Evolutionary conservation across 1,139 yeast genomes (phyloP), one percentile per base, ranked within the genome.

Genomic region (Zhuliangozyma blackwelliae): DNA sequence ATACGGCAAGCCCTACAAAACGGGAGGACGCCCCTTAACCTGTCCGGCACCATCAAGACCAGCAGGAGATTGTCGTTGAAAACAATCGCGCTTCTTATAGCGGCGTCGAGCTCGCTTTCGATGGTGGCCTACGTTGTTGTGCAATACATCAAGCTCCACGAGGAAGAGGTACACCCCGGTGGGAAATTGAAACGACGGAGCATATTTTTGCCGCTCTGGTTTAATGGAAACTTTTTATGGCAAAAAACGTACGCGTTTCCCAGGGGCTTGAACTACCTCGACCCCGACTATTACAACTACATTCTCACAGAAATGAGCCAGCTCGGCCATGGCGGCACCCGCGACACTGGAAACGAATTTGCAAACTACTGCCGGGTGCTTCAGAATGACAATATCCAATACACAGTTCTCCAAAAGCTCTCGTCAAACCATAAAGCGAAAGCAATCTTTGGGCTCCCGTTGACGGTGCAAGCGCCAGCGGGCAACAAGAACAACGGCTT

Each of bases 121-220:
- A 56, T 62, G 59, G 41, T 47, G 3, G 27, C 51, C 0, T 64
- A 61, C 38, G 56, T 55, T 13, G 32, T 49, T 4, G 34, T 51
- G 8, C 62, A 62, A 40, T 35, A 50, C n/a, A 28, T 43, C 27
- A 48, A 45, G 28, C 52, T 49, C 41, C 41, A 43, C 5, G 46
- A 45, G 7, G 51, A 47, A 8, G 37, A 33, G 10, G 28, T 29
- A 5, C 27, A 23, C 12, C 33, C 29, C 10, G 28, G 20, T 13
- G 28, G 35, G 7, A 37, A 31, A 28, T 29, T n/a, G 7, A 34
- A 35, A 13, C 38, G 29, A 28, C 32, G 45, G 30, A 39, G 44
- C 19, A 47, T 62, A 25, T 48, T 33, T 56, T 55, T 63, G 10
- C 71, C 72, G 0, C 41, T 65, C 12, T 63, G 69, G 69, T 20